phyloP scores from a whole-genome alignment of 768 basidiomycete genomes.

The Lactarius deliciosus region DNA sequence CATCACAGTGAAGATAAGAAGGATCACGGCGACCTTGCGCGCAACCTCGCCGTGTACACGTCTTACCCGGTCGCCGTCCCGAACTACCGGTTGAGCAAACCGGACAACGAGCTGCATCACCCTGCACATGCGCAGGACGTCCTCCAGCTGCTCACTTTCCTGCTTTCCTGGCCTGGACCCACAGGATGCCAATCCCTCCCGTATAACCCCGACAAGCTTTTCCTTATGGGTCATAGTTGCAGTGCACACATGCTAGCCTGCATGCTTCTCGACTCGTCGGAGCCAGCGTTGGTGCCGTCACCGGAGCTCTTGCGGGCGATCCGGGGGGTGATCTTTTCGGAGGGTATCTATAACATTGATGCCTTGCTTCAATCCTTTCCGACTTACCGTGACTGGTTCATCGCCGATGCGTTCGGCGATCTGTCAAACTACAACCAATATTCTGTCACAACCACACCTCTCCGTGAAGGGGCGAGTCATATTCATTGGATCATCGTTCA shows the following conservation, averaged over 20 bases:
- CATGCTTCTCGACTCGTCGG: constrained; percentile 58
- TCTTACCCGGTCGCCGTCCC: constrained; percentile 63
- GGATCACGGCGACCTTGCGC: constrained; percentile 55
- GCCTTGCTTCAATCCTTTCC: constrained; percentile 63
- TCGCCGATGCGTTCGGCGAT: constrained; percentile 60
- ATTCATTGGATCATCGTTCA: constrained; percentile 73
- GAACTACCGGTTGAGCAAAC: constrained; percentile 72
- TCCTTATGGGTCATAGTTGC: constrained; percentile 78
- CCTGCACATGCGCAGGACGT: constrained; percentile 71
- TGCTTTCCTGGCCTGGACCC: constrained; percentile 49
- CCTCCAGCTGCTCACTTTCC: constrained; percentile 58
- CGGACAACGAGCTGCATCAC: constrained; percentile 50
- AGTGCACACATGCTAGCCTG: constrained; percentile 77
- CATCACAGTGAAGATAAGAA: constrained; percentile 67
- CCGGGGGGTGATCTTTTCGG: constrained; percentile 60
- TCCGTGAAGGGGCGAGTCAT: constrained; percentile 38
- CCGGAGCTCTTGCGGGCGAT: constrained; percentile 44
- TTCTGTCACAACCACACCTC: constrained; percentile 45
- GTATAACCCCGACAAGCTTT: constrained; percentile 46
- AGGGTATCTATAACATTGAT: constrained; percentile 79
- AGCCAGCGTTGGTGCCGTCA: constrained; percentile 48
- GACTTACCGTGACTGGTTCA: constrained; percentile 66
- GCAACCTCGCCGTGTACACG: constrained; percentile 49
- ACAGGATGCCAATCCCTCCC: constrained; percentile 29
- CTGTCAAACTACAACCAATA: constrained; percentile 48